Conservation (phyloP, 306 rosid genomes). For the Vigna angularis region DNA sequence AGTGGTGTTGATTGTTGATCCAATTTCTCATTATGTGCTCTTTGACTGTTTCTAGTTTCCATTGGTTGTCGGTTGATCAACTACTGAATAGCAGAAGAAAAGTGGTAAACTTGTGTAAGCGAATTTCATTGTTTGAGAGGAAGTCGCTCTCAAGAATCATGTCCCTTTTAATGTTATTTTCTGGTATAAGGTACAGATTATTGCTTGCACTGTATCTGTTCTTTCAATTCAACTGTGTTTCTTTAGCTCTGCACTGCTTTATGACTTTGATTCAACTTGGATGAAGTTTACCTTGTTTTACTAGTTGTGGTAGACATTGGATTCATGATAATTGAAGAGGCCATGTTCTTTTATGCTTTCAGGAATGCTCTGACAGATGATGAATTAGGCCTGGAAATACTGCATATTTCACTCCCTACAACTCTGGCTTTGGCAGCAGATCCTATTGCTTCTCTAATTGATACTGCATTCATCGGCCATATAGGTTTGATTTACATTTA, state of each 20-base stretch:
- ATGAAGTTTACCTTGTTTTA: slow-evolving; percentile 15
- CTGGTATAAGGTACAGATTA: slow-evolving; percentile 47
- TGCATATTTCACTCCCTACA: slow-evolving; percentile 51
- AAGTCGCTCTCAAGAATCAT: background rate
- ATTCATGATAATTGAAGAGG: background rate
- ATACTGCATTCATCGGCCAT: slow-evolving; percentile 59
- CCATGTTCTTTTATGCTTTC: slow-evolving; percentile 1
- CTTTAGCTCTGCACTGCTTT: background rate
- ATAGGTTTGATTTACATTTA: slow-evolving; percentile 42
- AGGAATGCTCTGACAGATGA: slow-evolving; percentile 47
- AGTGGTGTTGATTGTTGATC: background rate
- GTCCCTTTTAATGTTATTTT: slow-evolving; percentile 45
- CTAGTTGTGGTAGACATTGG: background rate
- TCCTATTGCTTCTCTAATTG: slow-evolving; percentile 58
- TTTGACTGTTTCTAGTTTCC: slow-evolving; percentile 3
- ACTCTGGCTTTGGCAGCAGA: slow-evolving; percentile 59
- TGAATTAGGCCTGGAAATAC: slow-evolving; percentile 51
- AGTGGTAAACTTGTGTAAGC: background rate
- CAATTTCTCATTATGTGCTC: background rate
- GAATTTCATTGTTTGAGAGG: background rate
- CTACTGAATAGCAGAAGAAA: background rate
- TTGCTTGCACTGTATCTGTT: background rate
- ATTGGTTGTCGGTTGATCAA: slow-evolving; percentile 16
- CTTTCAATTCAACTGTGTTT: slow-evolving; percentile 5
- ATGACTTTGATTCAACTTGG: slow-evolving; percentile 15